Evolutionary conservation across 208 protist species (phyloP).

Genomic region (Porcisia deanei): DNA sequence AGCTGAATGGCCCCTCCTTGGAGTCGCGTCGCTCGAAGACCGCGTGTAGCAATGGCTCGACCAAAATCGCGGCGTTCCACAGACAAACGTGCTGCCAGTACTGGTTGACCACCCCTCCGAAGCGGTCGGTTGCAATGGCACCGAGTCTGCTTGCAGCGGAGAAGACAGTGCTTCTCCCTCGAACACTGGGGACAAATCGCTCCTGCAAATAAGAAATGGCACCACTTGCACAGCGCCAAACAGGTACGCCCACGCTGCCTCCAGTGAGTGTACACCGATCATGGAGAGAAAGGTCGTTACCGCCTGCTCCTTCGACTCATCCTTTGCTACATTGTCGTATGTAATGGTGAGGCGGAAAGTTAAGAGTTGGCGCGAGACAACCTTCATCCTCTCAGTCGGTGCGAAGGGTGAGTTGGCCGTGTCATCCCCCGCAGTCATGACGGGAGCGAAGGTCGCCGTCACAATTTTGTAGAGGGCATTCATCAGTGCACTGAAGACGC

Average conservation of each 20-base stretch:
- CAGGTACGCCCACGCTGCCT: conserved; percentile 44
- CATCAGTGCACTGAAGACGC: conserved; percentile 25
- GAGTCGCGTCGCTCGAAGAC: conserved; percentile 1
- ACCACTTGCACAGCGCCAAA: conserved; percentile 45
- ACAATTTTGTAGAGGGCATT: conserved; percentile 37
- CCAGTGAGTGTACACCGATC: conserved; percentile 45
- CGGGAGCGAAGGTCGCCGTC: conserved; percentile 32
- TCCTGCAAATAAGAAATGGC: conserved; percentile 32
- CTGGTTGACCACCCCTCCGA: not conserved
- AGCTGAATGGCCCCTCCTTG: conserved; percentile 3
- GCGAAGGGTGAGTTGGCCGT: not conserved
- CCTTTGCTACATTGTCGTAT: conserved; percentile 30
- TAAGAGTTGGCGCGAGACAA: conserved; percentile 48
- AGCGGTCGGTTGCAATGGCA: not conserved
- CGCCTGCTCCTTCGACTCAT: conserved; percentile 23
- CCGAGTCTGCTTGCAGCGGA: not conserved
- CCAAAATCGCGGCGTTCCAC: conserved; percentile 39
- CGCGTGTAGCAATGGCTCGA: conserved; percentile 16
- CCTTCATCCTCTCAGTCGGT: conserved; percentile 13
- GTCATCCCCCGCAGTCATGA: not conserved
- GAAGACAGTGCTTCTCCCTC: not conserved
- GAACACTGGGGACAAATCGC: not conserved
- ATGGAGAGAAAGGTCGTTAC: conserved; percentile 38
- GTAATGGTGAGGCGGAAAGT: conserved; percentile 43
- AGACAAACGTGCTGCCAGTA: conserved; percentile 26